phyloP scores from a whole-genome alignment of 495 filamentous ascomycete species.

The Diplogelasinospora grovesii region DNA sequence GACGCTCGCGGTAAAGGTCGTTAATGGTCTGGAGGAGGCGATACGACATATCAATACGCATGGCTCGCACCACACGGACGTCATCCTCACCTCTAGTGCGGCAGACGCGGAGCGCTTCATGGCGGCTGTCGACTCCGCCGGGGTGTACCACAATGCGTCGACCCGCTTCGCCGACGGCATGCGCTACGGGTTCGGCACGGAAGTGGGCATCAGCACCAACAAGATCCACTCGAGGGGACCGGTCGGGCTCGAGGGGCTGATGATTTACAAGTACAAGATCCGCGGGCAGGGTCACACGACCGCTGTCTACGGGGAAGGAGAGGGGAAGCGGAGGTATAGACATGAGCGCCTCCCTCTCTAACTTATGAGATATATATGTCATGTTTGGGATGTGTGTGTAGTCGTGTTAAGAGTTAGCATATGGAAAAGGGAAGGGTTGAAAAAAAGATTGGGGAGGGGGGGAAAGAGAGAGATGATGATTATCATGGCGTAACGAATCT shows the following conservation, averaged over 20 bases:
- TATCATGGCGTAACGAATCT: neutral
- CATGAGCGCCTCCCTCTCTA: slow-evolving; percentile 55
- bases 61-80: slow-evolving; percentile 92
- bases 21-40: slow-evolving; percentile 60
- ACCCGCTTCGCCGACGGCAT: slow-evolving; percentile 94
- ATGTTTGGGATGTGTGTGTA: no score
- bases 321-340: slow-evolving; percentile 60
- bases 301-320: slow-evolving; percentile 63
- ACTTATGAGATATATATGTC: no score
- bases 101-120: slow-evolving; percentile 71
- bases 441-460: neutral
- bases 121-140: slow-evolving; percentile 76
- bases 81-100: slow-evolving; percentile 66
- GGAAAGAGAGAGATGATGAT: neutral
- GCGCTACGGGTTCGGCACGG: slow-evolving; percentile 94
- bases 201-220: slow-evolving; percentile 97
- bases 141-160: slow-evolving; percentile 95
- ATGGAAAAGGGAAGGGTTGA: slow-evolving; percentile 1
- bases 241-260: slow-evolving; percentile 88
- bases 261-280: slow-evolving; percentile 94
- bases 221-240: slow-evolving; percentile 94
- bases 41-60: slow-evolving; percentile 85
- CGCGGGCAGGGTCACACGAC: slow-evolving; percentile 72
- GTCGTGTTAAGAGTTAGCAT: slow-evolving; percentile 1
- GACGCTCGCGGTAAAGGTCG: slow-evolving; percentile 75